Base-by-base conservation (phyloP, 805 yeast genomes). In the Limtongia smithiae region DNA sequence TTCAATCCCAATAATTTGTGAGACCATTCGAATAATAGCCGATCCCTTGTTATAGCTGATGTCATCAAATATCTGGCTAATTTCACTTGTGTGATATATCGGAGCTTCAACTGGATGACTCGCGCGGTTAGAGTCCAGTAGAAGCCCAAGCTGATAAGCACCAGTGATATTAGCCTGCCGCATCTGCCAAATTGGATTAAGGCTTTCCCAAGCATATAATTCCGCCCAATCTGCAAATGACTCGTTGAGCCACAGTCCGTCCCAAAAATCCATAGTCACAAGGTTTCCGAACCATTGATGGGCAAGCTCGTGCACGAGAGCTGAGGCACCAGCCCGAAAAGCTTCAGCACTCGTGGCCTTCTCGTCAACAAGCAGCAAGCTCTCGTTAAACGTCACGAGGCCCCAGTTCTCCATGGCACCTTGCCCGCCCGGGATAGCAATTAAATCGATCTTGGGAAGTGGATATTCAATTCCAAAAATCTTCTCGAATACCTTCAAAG, bases 381-480 rank as follows among this genome's bases (percentile, higher is more conserved):
- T 76, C 4, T 78, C 73, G 60, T 82, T 82, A 69, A 77, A 85
- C 60, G 76, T 83, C 67, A 86, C 78, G 42, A 87, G 71, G 24
- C 94, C 94, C 86, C 90, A 86, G 71, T 87, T 87, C 69, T 86
- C 95, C 95, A 86, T 86, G 21, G 94, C 95, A 60, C 87, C 86
- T 50, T 88, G 88, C 28, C 85, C 78, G 63, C 84, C 79, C 58
- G 86, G 90, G 49, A 86, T 82, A 2, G 90, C 90, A 33, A 87
- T 71, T 68, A 85, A 72, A 63, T 87, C 95, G 65, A 85, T 70
- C 68, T 86, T 86, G 38, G 94, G 91, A 59, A 86, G 72, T 18
- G 94, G 93, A 62, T 84, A 86, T 42, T 79, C 78, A 58, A 82
- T 79, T 55, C 78, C 85, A 64, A 83, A 83, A 50, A 77, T 74